Conservation (phyloP, 2,329 filamentous ascomycete species). For the Shiraia sp. region DNA sequence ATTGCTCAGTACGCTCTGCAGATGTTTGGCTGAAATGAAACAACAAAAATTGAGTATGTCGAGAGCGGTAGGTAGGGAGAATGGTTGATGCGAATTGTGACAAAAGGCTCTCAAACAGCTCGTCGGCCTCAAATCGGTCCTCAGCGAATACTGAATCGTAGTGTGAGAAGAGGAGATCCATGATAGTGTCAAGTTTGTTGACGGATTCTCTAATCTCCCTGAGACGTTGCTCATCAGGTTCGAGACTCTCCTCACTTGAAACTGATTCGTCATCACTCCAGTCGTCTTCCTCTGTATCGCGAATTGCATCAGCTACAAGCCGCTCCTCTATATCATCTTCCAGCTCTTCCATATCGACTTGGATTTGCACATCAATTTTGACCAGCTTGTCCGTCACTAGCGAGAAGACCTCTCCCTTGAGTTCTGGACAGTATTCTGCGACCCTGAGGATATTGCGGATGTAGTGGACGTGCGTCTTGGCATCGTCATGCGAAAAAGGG, state of each 20-base stretch:
- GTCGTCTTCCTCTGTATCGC: constrained; percentile 52
- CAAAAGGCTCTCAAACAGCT: constrained; percentile 77
- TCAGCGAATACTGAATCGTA: constrained; percentile 75
- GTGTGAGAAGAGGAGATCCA: constrained; percentile 84
- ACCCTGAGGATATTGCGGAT: constrained; percentile 81
- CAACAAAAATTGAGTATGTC: constrained; percentile 92
- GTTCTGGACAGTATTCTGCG: constrained; percentile 74
- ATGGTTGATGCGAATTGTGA: constrained; percentile 87
- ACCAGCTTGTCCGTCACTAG: constrained; percentile 85
- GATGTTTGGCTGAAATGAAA: constrained; percentile 93
- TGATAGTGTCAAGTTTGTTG: constrained; percentile 86
- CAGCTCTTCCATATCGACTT: constrained; percentile 87
- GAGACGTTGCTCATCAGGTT: constrained; percentile 63
- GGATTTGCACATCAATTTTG: constrained; percentile 94
- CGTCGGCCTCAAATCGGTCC: constrained; percentile 66
- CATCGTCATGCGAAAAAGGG: constrained; percentile 75
- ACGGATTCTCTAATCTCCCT: constrained; percentile 79
- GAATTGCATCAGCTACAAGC: constrained; percentile 62
- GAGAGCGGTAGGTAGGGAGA: constrained; percentile 85
- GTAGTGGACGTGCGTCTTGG: constrained; percentile 82
- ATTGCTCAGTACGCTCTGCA: constrained; percentile 76
- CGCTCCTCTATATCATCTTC: constrained; percentile 84
- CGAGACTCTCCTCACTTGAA: constrained; percentile 64
- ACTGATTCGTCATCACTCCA: constrained; percentile 75
- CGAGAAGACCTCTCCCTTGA: constrained; percentile 79